Conservation (phyloP, 1,284 basidiomycete genomes). For the Sparassis latifolia region DNA sequence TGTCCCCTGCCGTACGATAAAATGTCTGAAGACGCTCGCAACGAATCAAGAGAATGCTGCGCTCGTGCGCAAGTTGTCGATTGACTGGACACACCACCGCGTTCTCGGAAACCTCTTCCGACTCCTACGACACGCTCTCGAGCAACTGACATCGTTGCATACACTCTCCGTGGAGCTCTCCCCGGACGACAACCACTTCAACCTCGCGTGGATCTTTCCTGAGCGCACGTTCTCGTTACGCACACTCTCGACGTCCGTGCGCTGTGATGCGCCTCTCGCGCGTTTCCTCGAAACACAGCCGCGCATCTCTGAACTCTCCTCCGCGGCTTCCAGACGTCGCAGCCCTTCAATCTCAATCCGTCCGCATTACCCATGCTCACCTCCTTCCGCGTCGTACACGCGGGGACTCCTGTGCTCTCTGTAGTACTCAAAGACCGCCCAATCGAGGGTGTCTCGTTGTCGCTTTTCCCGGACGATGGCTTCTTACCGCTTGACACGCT, state of each 20-base stretch:
- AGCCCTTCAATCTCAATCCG: conserved; percentile 31
- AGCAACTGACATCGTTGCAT: conserved; percentile 31
- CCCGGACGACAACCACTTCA: conserved; percentile 26
- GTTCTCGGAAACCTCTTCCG: conserved; percentile 38
- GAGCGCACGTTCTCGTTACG: conserved; percentile 34
- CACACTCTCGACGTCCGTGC: conserved; percentile 45
- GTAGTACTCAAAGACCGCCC: conserved; percentile 44
- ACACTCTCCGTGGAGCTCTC: conserved; percentile 44
- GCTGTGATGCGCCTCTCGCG: conserved; percentile 40
- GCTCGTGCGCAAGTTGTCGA: conserved; percentile 37
- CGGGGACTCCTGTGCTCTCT: conserved; percentile 37
- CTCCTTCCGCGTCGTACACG: conserved; percentile 49
- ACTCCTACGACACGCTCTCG: conserved; percentile 39
- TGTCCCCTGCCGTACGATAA: conserved; percentile 25
- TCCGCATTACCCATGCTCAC: conserved; percentile 41
- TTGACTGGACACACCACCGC: conserved; percentile 32
- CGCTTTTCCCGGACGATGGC: conserved; percentile 38
- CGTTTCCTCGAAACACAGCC: conserved; percentile 47
- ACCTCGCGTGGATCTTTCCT: conserved; percentile 41
- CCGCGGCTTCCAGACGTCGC: conserved; percentile 34
- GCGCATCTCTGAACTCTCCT: conserved; percentile 45
- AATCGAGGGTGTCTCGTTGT: conserved; percentile 44
- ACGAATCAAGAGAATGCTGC: conserved; percentile 26
- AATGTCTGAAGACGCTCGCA: conserved; percentile 36
- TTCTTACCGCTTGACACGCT: conserved; percentile 38